These are phyloP conservation scores for Xylona heveae DNA, from an alignment of 495 filamentous ascomycete genomes.

Conservation along the genomic window DNA sequence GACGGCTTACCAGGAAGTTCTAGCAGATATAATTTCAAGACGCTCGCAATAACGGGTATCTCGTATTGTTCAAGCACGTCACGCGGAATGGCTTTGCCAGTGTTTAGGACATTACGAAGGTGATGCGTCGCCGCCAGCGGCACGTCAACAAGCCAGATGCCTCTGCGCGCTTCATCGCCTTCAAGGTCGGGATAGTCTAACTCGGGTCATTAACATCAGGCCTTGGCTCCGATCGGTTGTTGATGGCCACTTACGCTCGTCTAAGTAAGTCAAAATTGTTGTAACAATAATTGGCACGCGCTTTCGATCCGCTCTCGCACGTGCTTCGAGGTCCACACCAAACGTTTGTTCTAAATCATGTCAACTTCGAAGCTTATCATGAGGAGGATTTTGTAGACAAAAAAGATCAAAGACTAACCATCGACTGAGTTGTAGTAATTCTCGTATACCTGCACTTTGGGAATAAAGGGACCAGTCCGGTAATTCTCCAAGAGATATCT, in stretches of 20 bases:
- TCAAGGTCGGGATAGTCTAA: slow-evolving; percentile 87
- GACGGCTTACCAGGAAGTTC: slow-evolving; percentile 68
- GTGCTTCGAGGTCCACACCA: slow-evolving; percentile 86
- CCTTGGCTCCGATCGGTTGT: slow-evolving; percentile 8
- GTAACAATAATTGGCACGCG: slow-evolving; percentile 87
- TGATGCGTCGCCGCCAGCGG: slow-evolving; percentile 71
- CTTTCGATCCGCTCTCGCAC: slow-evolving; percentile 83
- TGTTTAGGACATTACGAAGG: slow-evolving; percentile 64
- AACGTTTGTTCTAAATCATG: slow-evolving; percentile 95
- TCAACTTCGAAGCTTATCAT: background rate
- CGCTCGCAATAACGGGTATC: slow-evolving; percentile 79
- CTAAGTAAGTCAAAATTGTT: slow-evolving; percentile 78
- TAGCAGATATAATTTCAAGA: slow-evolving; percentile 85
- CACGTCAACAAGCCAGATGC: slow-evolving; percentile 87
- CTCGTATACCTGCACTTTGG: slow-evolving; percentile 85
- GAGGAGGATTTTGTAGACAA: background rate
- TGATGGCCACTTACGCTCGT: slow-evolving; percentile 39
- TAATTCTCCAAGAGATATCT: slow-evolving; percentile 97
- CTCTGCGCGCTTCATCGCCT: slow-evolving; percentile 80
- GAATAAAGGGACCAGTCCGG: slow-evolving; percentile 77
- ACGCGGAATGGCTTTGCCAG: slow-evolving; percentile 57
- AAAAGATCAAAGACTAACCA: too few relatives aligned
- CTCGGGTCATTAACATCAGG: background rate
- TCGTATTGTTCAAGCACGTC: slow-evolving; percentile 72
- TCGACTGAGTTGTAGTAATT: slow-evolving; percentile 98